Base-by-base conservation (phyloP, 768 basidiomycete genomes). In the Lentinula sp. region DNA sequence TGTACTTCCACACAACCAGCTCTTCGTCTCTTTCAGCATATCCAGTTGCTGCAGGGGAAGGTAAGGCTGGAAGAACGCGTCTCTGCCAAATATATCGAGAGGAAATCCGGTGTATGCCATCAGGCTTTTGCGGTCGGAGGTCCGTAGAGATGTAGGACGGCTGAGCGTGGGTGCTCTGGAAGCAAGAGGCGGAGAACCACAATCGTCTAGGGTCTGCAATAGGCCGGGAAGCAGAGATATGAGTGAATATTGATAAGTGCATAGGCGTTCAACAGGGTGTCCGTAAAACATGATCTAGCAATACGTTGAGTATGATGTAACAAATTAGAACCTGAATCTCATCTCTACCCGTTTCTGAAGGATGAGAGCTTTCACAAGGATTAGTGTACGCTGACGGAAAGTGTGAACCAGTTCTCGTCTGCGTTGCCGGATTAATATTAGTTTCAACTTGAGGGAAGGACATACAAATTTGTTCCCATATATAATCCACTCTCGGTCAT, bases 211-310 rank as follows among this genome's bases (percentile, higher is more conserved):
- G 4, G 87, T 87, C 71, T 96, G 91, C 43, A 99, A 76, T 4
- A 99, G 81, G 31, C 93, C 91, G 9, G 96, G 96, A 62, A 98
- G 81, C 7, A 98, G 79, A 0, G 96, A 94, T 51, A 97, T 84
- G n/a, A 98, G 80, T 0, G 95, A 96, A 71, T 99, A 99, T 71
- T 99, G 97, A 69, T 93, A 98, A 28, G 95, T 98, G 75, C 96
- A 98, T 18, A 99, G 75, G 50, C 87, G 86, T 73, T 99, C 97
- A 2, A 98, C 96, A 0, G 96, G 96, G 69, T 96, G 93, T 5
- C 95, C 95, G 68, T 84, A 97, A 73, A 99, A 95, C 87, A 98
- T 89, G 61, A 98, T 90, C 94, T 96, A 69, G 51, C 23, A 10
- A 5, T 31, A 39, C 28, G 57, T 21, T 49, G 61, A 51, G 37